Base-by-base conservation (phyloP, 768 basidiomycete genomes). In the Tulasnella sp. region DNA sequence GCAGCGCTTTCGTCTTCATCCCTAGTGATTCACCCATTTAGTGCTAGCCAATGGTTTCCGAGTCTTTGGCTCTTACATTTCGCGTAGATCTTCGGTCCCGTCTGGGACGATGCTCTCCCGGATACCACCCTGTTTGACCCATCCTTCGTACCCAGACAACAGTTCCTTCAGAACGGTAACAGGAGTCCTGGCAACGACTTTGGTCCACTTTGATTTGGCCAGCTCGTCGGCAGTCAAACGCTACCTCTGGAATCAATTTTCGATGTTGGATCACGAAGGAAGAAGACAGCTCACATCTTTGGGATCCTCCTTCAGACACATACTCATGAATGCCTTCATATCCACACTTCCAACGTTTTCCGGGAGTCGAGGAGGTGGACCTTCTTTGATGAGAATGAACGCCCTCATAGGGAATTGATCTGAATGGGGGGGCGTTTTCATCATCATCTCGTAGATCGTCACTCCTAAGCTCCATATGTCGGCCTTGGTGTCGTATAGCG, bases 391-490 rank as follows among this genome's bases (percentile, higher is more conserved):
- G 79, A 98, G 87, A 82, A 94, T 92, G 86, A 99, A 92, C 40
- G 96, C 95, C 79, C 89, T 90, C 83, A 93, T 89, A 81, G 94
- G 94, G 75, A 89, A 86, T 82, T 96, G 86, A 82, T 96, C 92
- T 18, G 93, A 90, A 84, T 98, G 92, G 4, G 98, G 98, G 20
- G 96, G 98, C 79, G 91, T 91, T n/a, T 98, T 98, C 82, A 94
- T 96, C 81, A 92, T 90, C 91, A 98, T 97, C 84, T 99, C 98
- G 82, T 94, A 96, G 26, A 97, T 88, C 85, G 96, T 92, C 83
- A 99, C 96, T 6, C 98, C 98, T 78, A 99, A 85, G 82, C 94
- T 96, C 98, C 98, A 99, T 61, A 99, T 95, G 82, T 99, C 98
- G 3, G 97, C 98, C 83, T 98, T 99, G 74, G 93, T 93, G 82